Evolutionary conservation across 2,329 filamentous ascomycete species (phyloP).

Genomic region (Magnaporthiopsis incrustans): DNA sequence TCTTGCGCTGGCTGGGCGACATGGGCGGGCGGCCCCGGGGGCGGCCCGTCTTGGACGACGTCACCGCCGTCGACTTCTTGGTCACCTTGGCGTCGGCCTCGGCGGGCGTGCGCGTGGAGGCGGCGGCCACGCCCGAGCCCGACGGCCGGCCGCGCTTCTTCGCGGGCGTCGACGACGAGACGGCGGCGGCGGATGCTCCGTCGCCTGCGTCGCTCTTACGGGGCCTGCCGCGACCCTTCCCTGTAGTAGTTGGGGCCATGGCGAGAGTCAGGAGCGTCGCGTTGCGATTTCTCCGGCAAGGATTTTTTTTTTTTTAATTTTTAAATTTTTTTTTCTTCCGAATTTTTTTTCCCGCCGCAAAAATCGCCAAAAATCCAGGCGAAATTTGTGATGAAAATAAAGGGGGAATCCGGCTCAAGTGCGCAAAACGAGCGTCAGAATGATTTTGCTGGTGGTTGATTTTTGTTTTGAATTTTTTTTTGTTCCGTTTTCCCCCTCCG

Average conservation of each 20-base stretch:
- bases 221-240: constrained; percentile 4
- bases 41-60: constrained; percentile 10
- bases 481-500: neutral
- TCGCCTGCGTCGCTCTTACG: constrained; percentile 7
- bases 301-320: neutral
- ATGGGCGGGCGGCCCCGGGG: constrained; percentile 16
- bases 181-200: neutral
- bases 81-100: constrained; percentile 15
- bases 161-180: neutral
- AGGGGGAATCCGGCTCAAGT: neutral
- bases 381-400: neutral
- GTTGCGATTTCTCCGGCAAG: neutral
- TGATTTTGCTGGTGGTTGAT: neutral
- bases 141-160: constrained; percentile 3
- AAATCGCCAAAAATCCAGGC: neutral
- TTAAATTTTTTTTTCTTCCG: neutral
- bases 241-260: neutral
- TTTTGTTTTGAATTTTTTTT: neutral
- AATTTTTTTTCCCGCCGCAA: neutral
- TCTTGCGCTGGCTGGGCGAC: constrained; percentile 17
- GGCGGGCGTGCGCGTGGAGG: constrained; percentile 4
- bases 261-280: neutral
- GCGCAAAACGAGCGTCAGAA: neutral
- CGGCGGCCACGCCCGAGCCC: neutral
- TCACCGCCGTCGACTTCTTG: constrained; percentile 13